A percentile compares a stretch with the other conserved stretches of the same genome.
These are phyloP conservation scores for Metschnikowia rubicola DNA, from an alignment of 805 yeast species.

Conservation along the genomic window DNA sequence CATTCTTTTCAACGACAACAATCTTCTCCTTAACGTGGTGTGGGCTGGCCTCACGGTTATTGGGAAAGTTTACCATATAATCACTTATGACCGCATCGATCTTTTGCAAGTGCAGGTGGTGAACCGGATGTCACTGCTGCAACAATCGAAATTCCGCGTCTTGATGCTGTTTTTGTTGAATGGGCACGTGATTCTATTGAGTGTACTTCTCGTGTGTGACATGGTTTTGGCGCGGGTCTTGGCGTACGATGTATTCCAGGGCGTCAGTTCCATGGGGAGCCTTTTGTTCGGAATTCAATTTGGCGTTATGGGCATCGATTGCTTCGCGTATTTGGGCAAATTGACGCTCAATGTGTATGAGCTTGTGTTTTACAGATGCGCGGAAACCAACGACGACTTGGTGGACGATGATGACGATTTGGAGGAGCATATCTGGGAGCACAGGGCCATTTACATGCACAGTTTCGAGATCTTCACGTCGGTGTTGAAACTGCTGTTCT, in stretches of 20 bases:
- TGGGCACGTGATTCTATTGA: constrained; percentile 43
- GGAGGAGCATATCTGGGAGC: constrained; percentile 68
- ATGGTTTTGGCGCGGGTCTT: constrained; percentile 49
- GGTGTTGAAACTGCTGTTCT: constrained; percentile 30
- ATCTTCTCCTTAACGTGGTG: constrained; percentile 50
- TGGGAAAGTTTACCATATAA: constrained; percentile 73
- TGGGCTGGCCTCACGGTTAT: constrained; percentile 29
- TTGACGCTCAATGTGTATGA: constrained; percentile 55
- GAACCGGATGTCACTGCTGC: constrained; percentile 21
- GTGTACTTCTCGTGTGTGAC: constrained; percentile 49
- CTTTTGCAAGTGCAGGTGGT: constrained; percentile 27
- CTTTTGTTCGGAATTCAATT: constrained; percentile 75
- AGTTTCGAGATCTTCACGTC: constrained; percentile 52
- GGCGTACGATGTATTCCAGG: constrained; percentile 52
- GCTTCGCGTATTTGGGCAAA: constrained; percentile 45
- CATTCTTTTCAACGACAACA: constrained; percentile 61
- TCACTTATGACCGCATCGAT: constrained; percentile 54
- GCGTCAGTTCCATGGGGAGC: constrained; percentile 51
- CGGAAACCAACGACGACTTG: neutral
- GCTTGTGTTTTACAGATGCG: constrained; percentile 38
- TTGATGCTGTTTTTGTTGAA: constrained; percentile 32
- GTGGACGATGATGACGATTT: constrained; percentile 32
- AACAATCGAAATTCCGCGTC: constrained; percentile 20
- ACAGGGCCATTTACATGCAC: constrained; percentile 57
- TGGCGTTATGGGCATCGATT: constrained; percentile 57